Evolutionary conservation across 75 land plant genomes (phyloP).

Genomic region (Gnetum montanum): DNA sequence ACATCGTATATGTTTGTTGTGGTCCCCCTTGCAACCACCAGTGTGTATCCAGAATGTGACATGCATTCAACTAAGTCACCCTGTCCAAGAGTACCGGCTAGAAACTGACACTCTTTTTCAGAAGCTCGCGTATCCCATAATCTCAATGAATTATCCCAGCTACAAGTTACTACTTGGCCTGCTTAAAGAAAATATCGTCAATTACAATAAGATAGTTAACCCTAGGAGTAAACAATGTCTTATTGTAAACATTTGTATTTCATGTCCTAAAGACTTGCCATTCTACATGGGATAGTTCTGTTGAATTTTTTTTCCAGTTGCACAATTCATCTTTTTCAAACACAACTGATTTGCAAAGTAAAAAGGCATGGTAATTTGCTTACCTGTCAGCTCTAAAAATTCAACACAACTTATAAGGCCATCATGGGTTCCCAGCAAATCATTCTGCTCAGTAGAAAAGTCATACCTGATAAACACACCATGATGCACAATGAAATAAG

Average conservation of each 20-base stretch:
- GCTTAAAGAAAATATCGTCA: conserved; percentile 10
- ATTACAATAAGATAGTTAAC: no score
- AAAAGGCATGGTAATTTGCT: conserved; percentile 6
- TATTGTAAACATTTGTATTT: no score
- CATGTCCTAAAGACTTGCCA: no score
- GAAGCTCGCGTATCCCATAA: conserved; percentile 63
- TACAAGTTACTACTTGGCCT: conserved; percentile 62
- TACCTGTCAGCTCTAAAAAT: conserved; percentile 70
- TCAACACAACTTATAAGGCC: conserved; percentile 49
- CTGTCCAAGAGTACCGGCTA: conserved; percentile 16
- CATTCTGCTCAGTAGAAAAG: conserved; percentile 46
- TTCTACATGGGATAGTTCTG: no score
- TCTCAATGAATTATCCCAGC: conserved; percentile 58
- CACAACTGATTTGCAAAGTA: no score
- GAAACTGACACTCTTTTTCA: conserved; percentile 3
- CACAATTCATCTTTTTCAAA: no score
- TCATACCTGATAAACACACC: conserved; percentile 66
- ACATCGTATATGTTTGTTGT: conserved; percentile 58
- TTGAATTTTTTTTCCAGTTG: no score
- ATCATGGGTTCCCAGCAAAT: conserved; percentile 58
- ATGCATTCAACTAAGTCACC: conserved; percentile 55
- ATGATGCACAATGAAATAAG: background rate
- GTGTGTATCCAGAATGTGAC: conserved; percentile 49
- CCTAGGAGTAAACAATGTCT: no score
- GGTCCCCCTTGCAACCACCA: conserved; percentile 52